Percentiles rank a stretch among this genome's conserved stretches.
phyloP scores from a whole-genome alignment of 805 yeast genomes.

The Barnettozyma salicaria region DNA sequence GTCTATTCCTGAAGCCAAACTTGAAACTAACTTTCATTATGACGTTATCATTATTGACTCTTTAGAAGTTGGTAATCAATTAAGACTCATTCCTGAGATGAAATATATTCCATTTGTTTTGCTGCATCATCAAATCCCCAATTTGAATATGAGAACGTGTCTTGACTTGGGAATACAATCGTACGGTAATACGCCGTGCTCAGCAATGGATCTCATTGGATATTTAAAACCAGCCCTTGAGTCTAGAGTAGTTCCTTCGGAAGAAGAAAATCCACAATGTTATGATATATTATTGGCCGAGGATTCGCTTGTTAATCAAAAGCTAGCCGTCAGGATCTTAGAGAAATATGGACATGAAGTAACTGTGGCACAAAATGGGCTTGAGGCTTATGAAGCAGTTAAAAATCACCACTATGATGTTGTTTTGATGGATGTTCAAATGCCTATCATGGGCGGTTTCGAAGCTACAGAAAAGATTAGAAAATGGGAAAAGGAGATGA shows the following conservation, averaged over 20 bases:
- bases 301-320: conserved; percentile 82
- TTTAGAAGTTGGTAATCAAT: conserved; percentile 61
- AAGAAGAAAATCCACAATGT: conserved; percentile 69
- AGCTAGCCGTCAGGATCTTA: conserved; percentile 75
- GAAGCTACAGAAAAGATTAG: conserved; percentile 84
- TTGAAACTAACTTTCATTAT: conserved; percentile 46
- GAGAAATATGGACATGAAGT: conserved; percentile 84
- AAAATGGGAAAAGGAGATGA: conserved; percentile 78
- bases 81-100: conserved; percentile 66
- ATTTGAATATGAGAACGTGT: conserved; percentile 73
- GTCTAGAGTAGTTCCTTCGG: conserved; percentile 71
- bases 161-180: conserved; percentile 82
- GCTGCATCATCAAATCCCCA: conserved; percentile 69
- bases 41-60: conserved; percentile 82
- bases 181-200: conserved; percentile 83
- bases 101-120: conserved; percentile 81
- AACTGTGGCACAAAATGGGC: conserved; percentile 81
- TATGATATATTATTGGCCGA: conserved; percentile 76
- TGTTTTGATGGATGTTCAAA: conserved; percentile 90
- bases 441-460: conserved; percentile 95
- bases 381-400: conserved; percentile 74
- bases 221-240: conserved; percentile 82
- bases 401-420: conserved; percentile 66
- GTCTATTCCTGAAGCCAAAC: conserved; percentile 49
- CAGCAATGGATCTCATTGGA: conserved; percentile 73